These are phyloP conservation scores for Corylus americana DNA, from an alignment of 306 rosid genomes.

Conservation along the genomic window DNA sequence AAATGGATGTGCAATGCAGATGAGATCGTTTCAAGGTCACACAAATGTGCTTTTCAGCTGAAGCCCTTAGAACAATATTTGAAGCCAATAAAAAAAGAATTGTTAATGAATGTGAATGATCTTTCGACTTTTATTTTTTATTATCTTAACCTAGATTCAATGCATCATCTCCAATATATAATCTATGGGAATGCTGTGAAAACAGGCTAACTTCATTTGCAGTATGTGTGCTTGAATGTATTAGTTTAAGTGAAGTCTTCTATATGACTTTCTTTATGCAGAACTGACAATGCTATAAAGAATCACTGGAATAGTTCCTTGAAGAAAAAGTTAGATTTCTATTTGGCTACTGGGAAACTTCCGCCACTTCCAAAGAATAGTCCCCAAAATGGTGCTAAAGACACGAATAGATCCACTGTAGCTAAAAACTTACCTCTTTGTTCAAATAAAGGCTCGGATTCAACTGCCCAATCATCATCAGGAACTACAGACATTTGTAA, in stretches of 20 bases:
- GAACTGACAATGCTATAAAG: conserved; percentile 98
- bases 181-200: not conserved
- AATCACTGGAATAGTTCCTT: conserved; percentile 99
- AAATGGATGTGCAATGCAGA: conserved; percentile 13
- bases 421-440: conserved; percentile 41
- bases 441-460: conserved; percentile 58
- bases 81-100: not conserved
- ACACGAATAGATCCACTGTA: conserved; percentile 48
- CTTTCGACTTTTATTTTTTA: not conserved
- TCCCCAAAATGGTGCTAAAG: conserved; percentile 59
- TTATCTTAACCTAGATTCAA: not conserved
- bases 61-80: conserved; percentile 19
- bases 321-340: conserved; percentile 89
- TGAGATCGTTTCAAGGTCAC: conserved; percentile 5
- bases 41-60: conserved; percentile 5
- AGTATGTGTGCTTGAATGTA: conserved; percentile 7
- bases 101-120: not conserved
- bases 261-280: conserved; percentile 35
- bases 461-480: conserved; percentile 66
- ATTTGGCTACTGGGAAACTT: conserved; percentile 84
- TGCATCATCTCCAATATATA: not conserved
- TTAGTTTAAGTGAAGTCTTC: conserved; percentile 17
- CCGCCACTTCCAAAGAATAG: conserved; percentile 68
- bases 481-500: conserved; percentile 56
- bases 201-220: not conserved